A percentile compares a stretch with the other conserved stretches of the same genome.
Evolutionary conservation across 495 filamentous ascomycete species (phyloP).

Genomic region (Opeltia flavorubescens): DNA sequence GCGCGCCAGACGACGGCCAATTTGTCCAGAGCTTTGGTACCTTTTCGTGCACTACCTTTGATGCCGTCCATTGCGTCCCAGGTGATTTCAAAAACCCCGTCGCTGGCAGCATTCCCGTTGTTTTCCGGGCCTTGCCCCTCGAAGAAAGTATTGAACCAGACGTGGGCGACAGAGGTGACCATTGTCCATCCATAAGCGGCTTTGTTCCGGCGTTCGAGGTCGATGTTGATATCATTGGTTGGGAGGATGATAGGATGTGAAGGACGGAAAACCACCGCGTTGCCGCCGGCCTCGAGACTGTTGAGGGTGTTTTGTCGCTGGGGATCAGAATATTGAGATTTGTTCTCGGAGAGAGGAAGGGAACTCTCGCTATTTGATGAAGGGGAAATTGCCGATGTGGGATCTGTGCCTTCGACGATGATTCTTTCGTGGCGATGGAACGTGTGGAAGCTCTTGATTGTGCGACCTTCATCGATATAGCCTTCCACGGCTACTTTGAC

Average conservation of each 20-base stretch:
- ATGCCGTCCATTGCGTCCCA: constrained; percentile 60
- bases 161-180: constrained; percentile 84
- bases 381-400: constrained; percentile 5
- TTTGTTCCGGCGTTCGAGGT: constrained; percentile 69
- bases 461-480: constrained; percentile 74
- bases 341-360: constrained; percentile 10
- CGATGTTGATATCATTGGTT: constrained; percentile 77
- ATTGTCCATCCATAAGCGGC: constrained; percentile 66
- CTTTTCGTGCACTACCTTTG: constrained; percentile 70
- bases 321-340: constrained; percentile 6
- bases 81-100: constrained; percentile 46
- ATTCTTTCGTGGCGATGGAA: constrained; percentile 62
- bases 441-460: constrained; percentile 68
- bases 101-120: constrained; percentile 36
- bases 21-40: constrained; percentile 64
- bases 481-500: constrained; percentile 81
- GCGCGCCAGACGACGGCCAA: constrained; percentile 76
- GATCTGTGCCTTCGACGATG: constrained; percentile 46
- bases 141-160: constrained; percentile 94
- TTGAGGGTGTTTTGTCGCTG: constrained; percentile 13
- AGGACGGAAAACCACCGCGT: constrained; percentile 68
- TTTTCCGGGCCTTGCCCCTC: constrained; percentile 53
- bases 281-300: constrained; percentile 33
- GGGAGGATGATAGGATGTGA: constrained; percentile 48
- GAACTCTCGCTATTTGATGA: constrained; percentile 13